Conservation (phyloP, 495 filamentous ascomycete genomes). For the Xylaria grammica region DNA sequence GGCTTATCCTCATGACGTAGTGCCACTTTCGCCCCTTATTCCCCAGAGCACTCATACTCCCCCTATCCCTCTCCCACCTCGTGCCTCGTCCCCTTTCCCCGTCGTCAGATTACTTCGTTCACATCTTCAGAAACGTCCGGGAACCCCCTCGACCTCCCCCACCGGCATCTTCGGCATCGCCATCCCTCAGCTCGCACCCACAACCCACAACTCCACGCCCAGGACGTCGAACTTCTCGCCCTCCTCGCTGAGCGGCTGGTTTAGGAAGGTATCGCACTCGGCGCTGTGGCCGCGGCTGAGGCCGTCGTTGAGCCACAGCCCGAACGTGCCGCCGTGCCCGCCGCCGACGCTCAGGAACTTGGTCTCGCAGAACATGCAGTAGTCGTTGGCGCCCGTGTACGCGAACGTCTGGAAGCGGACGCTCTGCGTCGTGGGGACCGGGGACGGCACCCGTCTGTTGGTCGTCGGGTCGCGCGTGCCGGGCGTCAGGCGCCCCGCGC, state of each 20-base stretch:
- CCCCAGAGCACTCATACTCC: neutral
- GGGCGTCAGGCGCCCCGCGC: slow-evolving; percentile 30
- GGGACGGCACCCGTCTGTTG: slow-evolving; percentile 16
- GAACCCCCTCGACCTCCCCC: neutral
- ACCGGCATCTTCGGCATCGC: neutral
- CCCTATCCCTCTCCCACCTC: neutral
- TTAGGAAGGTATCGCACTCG: slow-evolving; percentile 87
- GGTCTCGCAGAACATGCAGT: slow-evolving; percentile 90
- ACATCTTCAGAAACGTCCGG: no score
- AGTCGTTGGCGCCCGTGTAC: slow-evolving; percentile 92
- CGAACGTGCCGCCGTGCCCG: slow-evolving; percentile 85
- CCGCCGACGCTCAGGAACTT: slow-evolving; percentile 86
- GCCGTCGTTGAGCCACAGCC: slow-evolving; percentile 89
- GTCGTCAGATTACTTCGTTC: neutral
- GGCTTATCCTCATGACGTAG: neutral
- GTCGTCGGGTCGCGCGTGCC: slow-evolving; percentile 20
- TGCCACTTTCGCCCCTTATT: neutral
- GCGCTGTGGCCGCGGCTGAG: slow-evolving; percentile 85
- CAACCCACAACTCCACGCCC: slow-evolving; percentile 91
- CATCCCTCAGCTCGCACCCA: slow-evolving; percentile 51
- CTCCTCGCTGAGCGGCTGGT: slow-evolving; percentile 93
- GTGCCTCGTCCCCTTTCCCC: neutral
- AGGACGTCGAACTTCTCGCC: slow-evolving; percentile 91
- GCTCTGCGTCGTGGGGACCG: slow-evolving; percentile 44
- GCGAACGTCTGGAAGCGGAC: slow-evolving; percentile 97